Percentiles rank a stretch among this genome's conserved stretches.
Conservation (phyloP, 306 rosid genomes). For the Prunus mume region DNA sequence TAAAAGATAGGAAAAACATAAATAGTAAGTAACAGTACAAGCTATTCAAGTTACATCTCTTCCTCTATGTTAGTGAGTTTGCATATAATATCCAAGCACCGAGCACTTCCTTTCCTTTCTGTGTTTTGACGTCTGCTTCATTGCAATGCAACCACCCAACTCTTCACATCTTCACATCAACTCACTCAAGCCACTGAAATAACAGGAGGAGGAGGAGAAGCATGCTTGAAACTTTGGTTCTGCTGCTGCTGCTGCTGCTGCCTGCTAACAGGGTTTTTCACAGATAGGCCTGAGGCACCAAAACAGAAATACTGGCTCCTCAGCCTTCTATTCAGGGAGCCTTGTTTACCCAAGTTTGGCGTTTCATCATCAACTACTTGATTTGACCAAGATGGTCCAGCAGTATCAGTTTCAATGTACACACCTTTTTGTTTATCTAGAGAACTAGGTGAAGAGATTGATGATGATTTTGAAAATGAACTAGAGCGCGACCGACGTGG, state of each 20-base stretch:
- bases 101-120: neutral
- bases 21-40: neutral
- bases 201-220: conserved; percentile 32
- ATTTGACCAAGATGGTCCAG: conserved; percentile 68
- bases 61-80: conserved; percentile 10
- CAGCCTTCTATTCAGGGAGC: conserved; percentile 36
- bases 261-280: conserved; percentile 48
- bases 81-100: neutral
- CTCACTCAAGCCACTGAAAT: conserved; percentile 58
- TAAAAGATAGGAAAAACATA: neutral
- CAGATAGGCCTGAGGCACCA: conserved; percentile 58
- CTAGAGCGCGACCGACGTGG: conserved; percentile 76
- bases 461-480: conserved; percentile 79
- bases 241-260: conserved; percentile 34
- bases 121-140: no score
- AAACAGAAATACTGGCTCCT: conserved; percentile 86
- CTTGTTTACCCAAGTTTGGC: conserved; percentile 39
- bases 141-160: neutral
- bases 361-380: conserved; percentile 37
- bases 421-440: conserved; percentile 69
- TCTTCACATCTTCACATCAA: neutral
- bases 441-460: conserved; percentile 74
- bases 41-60: neutral
- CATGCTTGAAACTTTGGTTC: conserved; percentile 43
- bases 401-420: conserved; percentile 49